Evolutionary conservation across 1,284 basidiomycete genomes (phyloP).

Genomic region (Hymenochaete sp.): DNA sequence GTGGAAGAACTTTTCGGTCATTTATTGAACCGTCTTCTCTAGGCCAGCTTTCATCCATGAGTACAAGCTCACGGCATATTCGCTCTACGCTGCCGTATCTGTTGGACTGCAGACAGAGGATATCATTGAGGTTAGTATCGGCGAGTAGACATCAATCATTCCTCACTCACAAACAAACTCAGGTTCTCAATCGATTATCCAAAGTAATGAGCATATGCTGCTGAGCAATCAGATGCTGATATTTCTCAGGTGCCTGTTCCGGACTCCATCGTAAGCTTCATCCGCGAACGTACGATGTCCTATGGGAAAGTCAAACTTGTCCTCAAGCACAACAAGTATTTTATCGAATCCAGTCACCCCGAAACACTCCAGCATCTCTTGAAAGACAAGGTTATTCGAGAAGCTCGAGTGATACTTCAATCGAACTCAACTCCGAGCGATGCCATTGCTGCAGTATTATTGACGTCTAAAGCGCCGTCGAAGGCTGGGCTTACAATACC

Average conservation of each 20-base stretch:
- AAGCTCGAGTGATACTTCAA: constrained; percentile 61
- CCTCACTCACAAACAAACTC: constrained; percentile 20
- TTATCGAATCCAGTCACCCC: constrained; percentile 87
- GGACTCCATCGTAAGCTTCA: constrained; percentile 72
- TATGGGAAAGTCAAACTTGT: constrained; percentile 98
- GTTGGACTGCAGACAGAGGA: constrained; percentile 97
- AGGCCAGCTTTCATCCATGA: constrained; percentile 98
- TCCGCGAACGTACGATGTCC: constrained; percentile 83
- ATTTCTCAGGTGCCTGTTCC: constrained; percentile 75
- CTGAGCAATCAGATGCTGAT: constrained; percentile 7
- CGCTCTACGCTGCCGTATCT: constrained; percentile 96
- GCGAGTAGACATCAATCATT: constrained; percentile 20
- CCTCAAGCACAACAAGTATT: constrained; percentile 94
- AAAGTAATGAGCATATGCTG: constrained; percentile 53
- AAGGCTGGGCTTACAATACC: constrained; percentile 79
- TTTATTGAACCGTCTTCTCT: constrained; percentile 25
- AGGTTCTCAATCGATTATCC: constrained; percentile 80
- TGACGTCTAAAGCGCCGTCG: constrained; percentile 72
- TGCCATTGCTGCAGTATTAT: constrained; percentile 72
- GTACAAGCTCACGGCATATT: constrained; percentile 97
- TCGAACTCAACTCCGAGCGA: constrained; percentile 50
- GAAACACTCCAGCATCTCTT: constrained; percentile 83
- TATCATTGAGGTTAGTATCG: constrained; percentile 84
- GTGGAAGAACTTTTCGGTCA: not conserved
- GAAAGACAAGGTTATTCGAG: constrained; percentile 77